These are phyloP conservation scores for Cinchona pubescens DNA, from an alignment of 257 asterid species.

Conservation along the genomic window DNA sequence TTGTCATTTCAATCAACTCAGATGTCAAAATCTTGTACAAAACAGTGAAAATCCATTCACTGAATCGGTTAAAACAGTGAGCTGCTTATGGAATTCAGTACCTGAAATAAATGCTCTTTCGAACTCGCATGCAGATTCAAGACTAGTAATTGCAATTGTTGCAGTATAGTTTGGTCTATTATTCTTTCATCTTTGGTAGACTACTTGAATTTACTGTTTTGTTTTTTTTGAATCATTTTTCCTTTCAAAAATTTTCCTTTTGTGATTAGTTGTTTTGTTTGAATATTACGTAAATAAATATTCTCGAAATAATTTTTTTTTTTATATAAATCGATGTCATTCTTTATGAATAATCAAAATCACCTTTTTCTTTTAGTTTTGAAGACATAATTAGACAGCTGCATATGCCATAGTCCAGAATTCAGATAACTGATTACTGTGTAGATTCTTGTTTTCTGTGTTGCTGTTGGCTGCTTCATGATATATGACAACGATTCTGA, in stretches of 20 bases:
- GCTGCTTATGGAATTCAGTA: background rate
- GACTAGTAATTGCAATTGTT: background rate
- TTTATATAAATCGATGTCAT: too few relatives aligned
- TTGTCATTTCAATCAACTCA: constrained; percentile 44
- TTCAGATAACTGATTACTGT: background rate
- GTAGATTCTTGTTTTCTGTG: constrained; percentile 1
- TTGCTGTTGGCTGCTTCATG: background rate
- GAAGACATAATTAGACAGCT: background rate
- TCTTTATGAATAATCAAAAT: background rate
- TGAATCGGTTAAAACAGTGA: background rate
- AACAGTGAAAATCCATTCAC: background rate
- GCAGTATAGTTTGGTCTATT: background rate
- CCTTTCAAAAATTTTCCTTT: background rate
- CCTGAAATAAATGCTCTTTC: background rate
- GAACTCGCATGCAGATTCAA: background rate
- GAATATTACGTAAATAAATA: background rate
- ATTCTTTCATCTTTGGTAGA: background rate
- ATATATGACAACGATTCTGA: background rate
- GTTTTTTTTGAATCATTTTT: background rate
- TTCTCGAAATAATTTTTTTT: too few relatives aligned
- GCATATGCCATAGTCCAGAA: constrained; percentile 10
- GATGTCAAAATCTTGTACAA: background rate
- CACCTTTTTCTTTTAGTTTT: background rate
- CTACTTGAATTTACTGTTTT: too few relatives aligned
- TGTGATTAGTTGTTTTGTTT: background rate